Percentiles rank a stretch among this genome's conserved stretches.
These are phyloP conservation scores for Trichoderma arundinaceum DNA, from an alignment of 2,329 filamentous ascomycete species.

Conservation along the genomic window DNA sequence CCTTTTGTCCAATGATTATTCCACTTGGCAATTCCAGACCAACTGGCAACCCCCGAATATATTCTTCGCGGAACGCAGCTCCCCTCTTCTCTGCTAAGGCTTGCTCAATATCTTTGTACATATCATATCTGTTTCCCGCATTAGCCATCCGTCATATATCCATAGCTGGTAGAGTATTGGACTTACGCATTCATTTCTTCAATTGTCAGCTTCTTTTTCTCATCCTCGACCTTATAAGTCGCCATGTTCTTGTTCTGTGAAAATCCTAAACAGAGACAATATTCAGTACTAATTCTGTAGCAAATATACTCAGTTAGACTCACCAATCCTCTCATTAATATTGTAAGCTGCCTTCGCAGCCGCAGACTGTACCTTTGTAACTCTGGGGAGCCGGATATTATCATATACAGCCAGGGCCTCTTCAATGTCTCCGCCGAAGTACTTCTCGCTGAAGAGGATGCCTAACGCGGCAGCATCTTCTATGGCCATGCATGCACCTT, in stretches of 20 bases:
- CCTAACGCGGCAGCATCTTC: slow-evolving; percentile 69
- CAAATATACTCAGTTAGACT: neutral
- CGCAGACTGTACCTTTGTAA: slow-evolving; percentile 61
- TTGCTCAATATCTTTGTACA: slow-evolving; percentile 62
- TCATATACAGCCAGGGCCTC: slow-evolving; percentile 58
- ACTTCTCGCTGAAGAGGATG: slow-evolving; percentile 59
- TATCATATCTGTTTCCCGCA: slow-evolving; percentile 55
- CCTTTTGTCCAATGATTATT: slow-evolving; percentile 44
- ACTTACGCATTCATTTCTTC: slow-evolving; percentile 71
- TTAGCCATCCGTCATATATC: neutral
- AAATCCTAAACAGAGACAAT: slow-evolving; percentile 54
- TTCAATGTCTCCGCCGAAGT: slow-evolving; percentile 55
- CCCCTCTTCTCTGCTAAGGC: slow-evolving; percentile 47
- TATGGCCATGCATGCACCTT: slow-evolving; percentile 72
- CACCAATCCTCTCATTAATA: slow-evolving; percentile 67
- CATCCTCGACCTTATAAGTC: slow-evolving; percentile 66
- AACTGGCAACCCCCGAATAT: slow-evolving; percentile 52
- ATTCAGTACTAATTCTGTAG: neutral
- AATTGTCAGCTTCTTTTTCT: slow-evolving; percentile 67
- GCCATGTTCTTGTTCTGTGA: slow-evolving; percentile 62
- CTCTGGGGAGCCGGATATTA: slow-evolving; percentile 59
- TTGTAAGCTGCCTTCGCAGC: slow-evolving; percentile 64
- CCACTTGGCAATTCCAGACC: slow-evolving; percentile 57
- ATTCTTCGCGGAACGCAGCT: slow-evolving; percentile 46
- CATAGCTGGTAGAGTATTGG: accelerated